Percentiles rank a stretch among this genome's conserved stretches.
Conservation (phyloP, 768 basidiomycete species). For the Lactarius pseudohatsudake region DNA sequence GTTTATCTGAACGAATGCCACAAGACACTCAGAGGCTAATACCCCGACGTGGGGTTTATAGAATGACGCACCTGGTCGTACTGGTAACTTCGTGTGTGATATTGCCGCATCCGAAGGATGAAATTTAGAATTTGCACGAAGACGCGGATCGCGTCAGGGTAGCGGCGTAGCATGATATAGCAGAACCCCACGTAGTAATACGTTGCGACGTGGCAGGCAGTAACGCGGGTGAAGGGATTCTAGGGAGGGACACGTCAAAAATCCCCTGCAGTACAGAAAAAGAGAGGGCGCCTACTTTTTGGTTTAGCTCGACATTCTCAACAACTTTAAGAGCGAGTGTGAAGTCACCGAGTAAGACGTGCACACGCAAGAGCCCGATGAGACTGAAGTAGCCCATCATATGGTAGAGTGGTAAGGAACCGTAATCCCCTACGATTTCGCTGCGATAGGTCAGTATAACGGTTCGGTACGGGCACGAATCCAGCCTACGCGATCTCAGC, state of each 20-base stretch:
- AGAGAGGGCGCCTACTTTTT: slow-evolving; percentile 53
- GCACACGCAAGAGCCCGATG: slow-evolving; percentile 92
- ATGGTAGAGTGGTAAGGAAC: slow-evolving; percentile 84
- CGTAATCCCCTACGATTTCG: slow-evolving; percentile 89
- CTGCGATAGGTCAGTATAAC: slow-evolving; percentile 39
- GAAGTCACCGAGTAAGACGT: slow-evolving; percentile 94
- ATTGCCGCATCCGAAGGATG: slow-evolving; percentile 93
- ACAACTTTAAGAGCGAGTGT: slow-evolving; percentile 93
- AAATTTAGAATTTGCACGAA: slow-evolving; percentile 94
- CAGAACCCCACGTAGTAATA: slow-evolving; percentile 97
- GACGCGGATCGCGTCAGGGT: slow-evolving; percentile 92
- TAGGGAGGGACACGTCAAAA: slow-evolving; percentile 31
- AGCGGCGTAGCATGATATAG: slow-evolving; percentile 92
- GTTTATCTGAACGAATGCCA: slow-evolving; percentile 64
- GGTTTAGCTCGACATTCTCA: slow-evolving; percentile 90
- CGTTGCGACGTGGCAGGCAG: slow-evolving; percentile 93
- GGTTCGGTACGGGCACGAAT: background rate
- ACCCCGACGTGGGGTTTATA: background rate
- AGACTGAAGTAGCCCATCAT: slow-evolving; percentile 97
- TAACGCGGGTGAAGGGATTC: slow-evolving; percentile 90
- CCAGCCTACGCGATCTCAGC: slow-evolving; percentile 80
- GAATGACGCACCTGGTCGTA: slow-evolving; percentile 80
- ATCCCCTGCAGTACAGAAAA: background rate
- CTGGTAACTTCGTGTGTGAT: slow-evolving; percentile 94
- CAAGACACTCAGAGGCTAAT: background rate